Evolutionary conservation across 169 alveolate species (phyloP).

Genomic region (Plasmodium ovale): DNA sequence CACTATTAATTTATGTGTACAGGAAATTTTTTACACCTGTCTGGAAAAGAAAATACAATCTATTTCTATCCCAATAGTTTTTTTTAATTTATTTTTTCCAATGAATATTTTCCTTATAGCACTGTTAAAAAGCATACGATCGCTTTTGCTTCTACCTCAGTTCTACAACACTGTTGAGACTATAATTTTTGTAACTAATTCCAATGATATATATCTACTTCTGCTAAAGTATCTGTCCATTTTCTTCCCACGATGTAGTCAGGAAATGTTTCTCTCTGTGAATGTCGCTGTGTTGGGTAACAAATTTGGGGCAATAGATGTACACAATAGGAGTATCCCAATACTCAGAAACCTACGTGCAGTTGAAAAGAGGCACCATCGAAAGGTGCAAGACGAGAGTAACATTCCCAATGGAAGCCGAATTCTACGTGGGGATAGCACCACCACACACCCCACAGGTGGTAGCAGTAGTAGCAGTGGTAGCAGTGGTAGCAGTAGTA

Average conservation of each 20-base stretch:
- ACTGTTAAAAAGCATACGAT: conserved; percentile 40
- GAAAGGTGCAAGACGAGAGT: not conserved
- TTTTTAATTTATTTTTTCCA: conserved; percentile 41
- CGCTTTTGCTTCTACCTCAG: conserved; percentile 31
- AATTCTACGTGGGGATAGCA: not conserved
- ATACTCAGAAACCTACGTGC: conserved; percentile 33
- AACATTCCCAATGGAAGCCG: not conserved
- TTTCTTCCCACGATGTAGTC: conserved; percentile 30
- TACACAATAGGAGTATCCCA: conserved; percentile 30
- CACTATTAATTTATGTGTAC: conserved; percentile 60
- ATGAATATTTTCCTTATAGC: conserved; percentile 32
- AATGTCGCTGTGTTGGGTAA: conserved; percentile 45
- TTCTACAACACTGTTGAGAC: conserved; percentile 26
- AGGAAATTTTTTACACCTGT: conserved; percentile 43
- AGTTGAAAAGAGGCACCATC: not conserved
- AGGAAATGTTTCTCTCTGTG: conserved; percentile 30
- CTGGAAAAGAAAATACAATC: conserved; percentile 38
- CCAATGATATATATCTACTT: conserved; percentile 38
- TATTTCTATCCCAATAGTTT: conserved; percentile 37
- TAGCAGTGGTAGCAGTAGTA: not conserved
- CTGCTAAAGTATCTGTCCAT: conserved; percentile 28
- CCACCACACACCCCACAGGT: no score
- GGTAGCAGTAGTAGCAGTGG: not conserved
- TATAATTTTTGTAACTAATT: conserved; percentile 25
- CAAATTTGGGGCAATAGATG: conserved; percentile 48